phyloP scores from a whole-genome alignment of 164 flowering plant species.

The Nymphaea thermarum region DNA sequence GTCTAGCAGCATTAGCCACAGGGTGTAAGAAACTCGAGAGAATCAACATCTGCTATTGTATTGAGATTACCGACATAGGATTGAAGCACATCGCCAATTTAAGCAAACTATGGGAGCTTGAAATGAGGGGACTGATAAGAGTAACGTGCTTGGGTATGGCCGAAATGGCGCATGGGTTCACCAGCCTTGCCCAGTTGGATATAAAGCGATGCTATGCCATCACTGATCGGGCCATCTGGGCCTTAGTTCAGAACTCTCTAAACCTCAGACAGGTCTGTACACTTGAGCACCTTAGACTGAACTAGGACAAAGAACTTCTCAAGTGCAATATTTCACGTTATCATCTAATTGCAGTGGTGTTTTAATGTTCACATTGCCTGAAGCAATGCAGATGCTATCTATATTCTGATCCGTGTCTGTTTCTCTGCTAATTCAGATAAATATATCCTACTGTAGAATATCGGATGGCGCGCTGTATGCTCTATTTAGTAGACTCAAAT shows the following conservation, averaged over 20 bases:
- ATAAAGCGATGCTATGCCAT: slow-evolving; percentile 46
- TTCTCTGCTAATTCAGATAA: slow-evolving; percentile 31
- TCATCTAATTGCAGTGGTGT: no score
- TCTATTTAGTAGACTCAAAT: slow-evolving; percentile 43
- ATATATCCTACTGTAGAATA: slow-evolving; percentile 39
- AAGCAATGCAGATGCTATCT: not conserved
- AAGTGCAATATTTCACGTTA: no score
- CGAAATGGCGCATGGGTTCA: slow-evolving; percentile 47
- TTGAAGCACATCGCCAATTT: slow-evolving; percentile 29
- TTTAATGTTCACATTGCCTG: no score
- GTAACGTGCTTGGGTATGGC: slow-evolving; percentile 40
- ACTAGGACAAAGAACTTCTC: not conserved
- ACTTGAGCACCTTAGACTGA: not conserved
- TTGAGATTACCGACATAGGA: slow-evolving; percentile 37
- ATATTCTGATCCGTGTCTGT: not conserved
- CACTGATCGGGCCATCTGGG: slow-evolving; percentile 49
- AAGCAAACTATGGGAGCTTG: slow-evolving; percentile 44
- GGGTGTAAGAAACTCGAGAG: slow-evolving; percentile 58
- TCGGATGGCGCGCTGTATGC: slow-evolving; percentile 40
- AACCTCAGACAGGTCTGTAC: slow-evolving; percentile 52
- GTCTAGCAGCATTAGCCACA: slow-evolving; percentile 36
- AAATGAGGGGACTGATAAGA: slow-evolving; percentile 39
- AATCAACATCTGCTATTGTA: slow-evolving; percentile 59
- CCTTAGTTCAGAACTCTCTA: slow-evolving; percentile 35
- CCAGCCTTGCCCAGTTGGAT: slow-evolving; percentile 44